Percentiles rank a stretch among this genome's conserved stretches.
These are phyloP conservation scores for Extremus antarcticus DNA, from an alignment of 495 filamentous ascomycete species.

Conservation along the genomic window DNA sequence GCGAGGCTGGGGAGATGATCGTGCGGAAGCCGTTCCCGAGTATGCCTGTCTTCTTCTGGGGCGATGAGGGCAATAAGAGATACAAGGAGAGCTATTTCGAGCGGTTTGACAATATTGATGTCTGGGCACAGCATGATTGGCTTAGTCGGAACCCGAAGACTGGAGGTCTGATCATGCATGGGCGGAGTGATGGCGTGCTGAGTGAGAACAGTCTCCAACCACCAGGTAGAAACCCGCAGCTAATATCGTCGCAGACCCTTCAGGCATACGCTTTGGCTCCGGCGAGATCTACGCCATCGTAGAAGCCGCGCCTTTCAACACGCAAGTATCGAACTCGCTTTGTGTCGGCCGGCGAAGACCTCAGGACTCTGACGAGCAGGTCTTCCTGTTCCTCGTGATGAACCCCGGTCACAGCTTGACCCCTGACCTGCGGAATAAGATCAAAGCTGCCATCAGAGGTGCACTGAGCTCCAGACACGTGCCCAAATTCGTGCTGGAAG, in stretches of 20 bases:
- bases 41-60: conserved; percentile 65
- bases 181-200: conserved; percentile 61
- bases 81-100: conserved; percentile 65
- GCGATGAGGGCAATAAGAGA: conserved; percentile 41
- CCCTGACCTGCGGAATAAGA: conserved; percentile 41
- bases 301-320: conserved; percentile 36
- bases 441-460: conserved; percentile 50
- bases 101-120: conserved; percentile 49
- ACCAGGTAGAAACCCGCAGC: neutral
- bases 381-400: conserved; percentile 69
- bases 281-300: conserved; percentile 72
- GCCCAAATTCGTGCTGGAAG: conserved; percentile 66
- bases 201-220: conserved; percentile 7
- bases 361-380: conserved; percentile 57
- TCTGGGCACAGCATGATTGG: conserved; percentile 75
- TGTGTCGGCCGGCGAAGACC: conserved; percentile 66
- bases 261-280: conserved; percentile 79
- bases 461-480: conserved; percentile 64
- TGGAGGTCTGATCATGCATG: conserved; percentile 56
- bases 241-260: conserved; percentile 42
- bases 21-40: conserved; percentile 56
- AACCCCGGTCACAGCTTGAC: conserved; percentile 44
- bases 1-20: conserved; percentile 57
- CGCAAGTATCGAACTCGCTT: conserved; percentile 48
- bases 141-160: conserved; percentile 59